Percentiles rank a stretch among this genome's conserved stretches.
phyloP scores from a whole-genome alignment of 441 rosid species.

The Populus trichocarpa region DNA sequence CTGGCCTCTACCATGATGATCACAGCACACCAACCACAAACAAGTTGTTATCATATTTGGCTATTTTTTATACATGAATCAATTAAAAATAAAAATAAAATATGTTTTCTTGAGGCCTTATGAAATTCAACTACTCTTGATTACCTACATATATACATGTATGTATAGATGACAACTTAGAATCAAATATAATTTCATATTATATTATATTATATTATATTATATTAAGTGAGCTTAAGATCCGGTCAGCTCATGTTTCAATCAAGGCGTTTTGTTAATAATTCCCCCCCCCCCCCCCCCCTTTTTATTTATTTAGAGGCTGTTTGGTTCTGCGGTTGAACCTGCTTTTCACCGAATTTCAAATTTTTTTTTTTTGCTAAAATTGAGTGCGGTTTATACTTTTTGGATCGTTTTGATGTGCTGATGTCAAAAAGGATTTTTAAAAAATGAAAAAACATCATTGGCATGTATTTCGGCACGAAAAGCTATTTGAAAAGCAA shows the following conservation, averaged over 20 bases:
- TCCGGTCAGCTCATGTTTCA: slow-evolving; percentile 23
- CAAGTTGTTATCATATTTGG: slow-evolving; percentile 7
- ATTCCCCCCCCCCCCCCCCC: background rate
- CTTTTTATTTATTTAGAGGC: background rate
- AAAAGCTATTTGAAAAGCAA: no score
- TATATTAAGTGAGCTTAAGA: background rate
- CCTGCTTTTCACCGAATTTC: no score
- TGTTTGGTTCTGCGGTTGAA: no score
- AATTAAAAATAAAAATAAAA: background rate
- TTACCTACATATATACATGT: background rate
- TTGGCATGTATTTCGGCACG: no score
- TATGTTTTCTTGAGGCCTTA: slow-evolving; percentile 22
- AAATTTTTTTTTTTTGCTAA: no score
- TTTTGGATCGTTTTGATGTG: no score
- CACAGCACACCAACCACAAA: background rate
- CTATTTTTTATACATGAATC: background rate
- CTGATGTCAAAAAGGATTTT: no score
- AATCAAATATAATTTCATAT: slow-evolving; percentile 16
- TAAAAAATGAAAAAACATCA: no score
- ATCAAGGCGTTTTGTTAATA: slow-evolving; percentile 14
- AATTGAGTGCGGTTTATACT: no score
- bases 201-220: slow-evolving; percentile 7
- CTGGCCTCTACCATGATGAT: slow-evolving; percentile 13
- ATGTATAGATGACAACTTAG: slow-evolving; percentile 25
- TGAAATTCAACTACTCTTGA: slow-evolving; percentile 23